A percentile compares a stretch with the other conserved stretches of the same genome.
Conservation (phyloP, 2,329 filamentous ascomycete genomes). For the Xylariaceae sp. region DNA sequence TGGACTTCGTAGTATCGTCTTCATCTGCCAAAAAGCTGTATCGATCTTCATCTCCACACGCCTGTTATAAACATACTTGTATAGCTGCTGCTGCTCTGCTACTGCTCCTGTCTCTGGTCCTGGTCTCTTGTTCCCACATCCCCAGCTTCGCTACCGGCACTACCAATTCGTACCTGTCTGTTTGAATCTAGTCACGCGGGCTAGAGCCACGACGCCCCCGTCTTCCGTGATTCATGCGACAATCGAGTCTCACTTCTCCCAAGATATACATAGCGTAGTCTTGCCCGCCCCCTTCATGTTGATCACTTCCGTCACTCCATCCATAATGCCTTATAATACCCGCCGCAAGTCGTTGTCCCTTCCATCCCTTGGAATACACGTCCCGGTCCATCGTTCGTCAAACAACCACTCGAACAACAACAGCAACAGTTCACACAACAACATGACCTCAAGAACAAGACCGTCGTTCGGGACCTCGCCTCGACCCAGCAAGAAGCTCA, state of each 20-base stretch:
- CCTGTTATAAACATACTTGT: no score
- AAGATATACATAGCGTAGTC: constrained; percentile 18
- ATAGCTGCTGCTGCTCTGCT: neutral
- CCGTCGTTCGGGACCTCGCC: constrained; percentile 29
- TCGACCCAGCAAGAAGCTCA: constrained; percentile 61
- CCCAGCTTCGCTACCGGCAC: constrained; percentile 16
- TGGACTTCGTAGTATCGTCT: neutral
- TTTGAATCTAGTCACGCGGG: constrained; percentile 16
- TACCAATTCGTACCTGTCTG: constrained; percentile 8
- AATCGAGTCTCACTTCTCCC: constrained; percentile 23
- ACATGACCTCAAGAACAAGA: constrained; percentile 29
- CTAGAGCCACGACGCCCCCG: constrained; percentile 19
- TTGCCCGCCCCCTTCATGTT: constrained; percentile 19
- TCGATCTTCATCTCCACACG: neutral
- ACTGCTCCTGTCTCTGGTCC: neutral
- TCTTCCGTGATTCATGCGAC: constrained; percentile 27
- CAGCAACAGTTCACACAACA: constrained; percentile 19
- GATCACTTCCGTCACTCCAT: constrained; percentile 16
- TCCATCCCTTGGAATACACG: constrained; percentile 85
- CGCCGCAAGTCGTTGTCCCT: constrained; percentile 92
- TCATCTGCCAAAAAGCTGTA: neutral
- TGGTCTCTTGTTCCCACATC: constrained; percentile 3
- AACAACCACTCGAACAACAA: constrained; percentile 10
- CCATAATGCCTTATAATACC: constrained; percentile 86
- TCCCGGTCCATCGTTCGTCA: constrained; percentile 51